Percentiles rank a stretch among this genome's conserved stretches.
phyloP scores from a whole-genome alignment of 148 eudicot species.

The Rhododendron vialii region DNA sequence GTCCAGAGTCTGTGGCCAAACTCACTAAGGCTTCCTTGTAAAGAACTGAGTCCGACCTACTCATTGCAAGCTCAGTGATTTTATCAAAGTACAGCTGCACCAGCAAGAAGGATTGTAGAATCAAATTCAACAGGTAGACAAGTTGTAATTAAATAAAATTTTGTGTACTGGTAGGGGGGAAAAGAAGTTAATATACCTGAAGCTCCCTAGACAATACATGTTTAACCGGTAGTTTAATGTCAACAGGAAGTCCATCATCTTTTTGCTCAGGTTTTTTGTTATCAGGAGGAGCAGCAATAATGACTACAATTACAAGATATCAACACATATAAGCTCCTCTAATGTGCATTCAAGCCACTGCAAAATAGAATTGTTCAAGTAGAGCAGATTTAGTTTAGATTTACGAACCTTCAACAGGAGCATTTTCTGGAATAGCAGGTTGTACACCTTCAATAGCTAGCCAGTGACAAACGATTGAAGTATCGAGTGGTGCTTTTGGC shows the following conservation, averaged over 20 bases:
- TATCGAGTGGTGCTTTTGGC: constrained; percentile 77
- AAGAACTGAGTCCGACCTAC: constrained; percentile 51
- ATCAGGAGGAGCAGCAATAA: constrained; percentile 48
- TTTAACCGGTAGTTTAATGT: constrained; percentile 61
- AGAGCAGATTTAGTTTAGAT: not conserved
- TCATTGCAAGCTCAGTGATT: constrained; percentile 58
- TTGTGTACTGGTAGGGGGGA: not conserved
- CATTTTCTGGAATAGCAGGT: constrained; percentile 78
- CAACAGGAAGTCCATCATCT: constrained; percentile 55
- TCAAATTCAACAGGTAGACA: not conserved
- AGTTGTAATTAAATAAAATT: not conserved
- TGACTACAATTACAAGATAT: constrained; percentile 26
- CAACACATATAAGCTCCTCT: constrained; percentile 5
- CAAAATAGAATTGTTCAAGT: not conserved
- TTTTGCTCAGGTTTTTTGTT: constrained; percentile 39
- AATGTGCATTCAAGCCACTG: not conserved
- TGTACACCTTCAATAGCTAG: constrained; percentile 79
- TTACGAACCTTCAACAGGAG: constrained; percentile 56
- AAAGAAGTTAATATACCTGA: constrained; percentile 35
- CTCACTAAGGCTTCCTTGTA: constrained; percentile 74
- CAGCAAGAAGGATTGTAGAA: not conserved
- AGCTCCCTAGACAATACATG: constrained; percentile 77
- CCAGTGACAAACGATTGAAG: constrained; percentile 71
- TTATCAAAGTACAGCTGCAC: constrained; percentile 66
- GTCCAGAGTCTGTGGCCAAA: constrained; percentile 75